Conservation (phyloP, 129 eudicot genomes). For the sunflower (Helianthus annuus) region HanXRQr2.0-SUNRISE NC_035445.2:159263673-159264172, state of each 20-base stretch:
- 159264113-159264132: neutral
- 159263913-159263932: constrained; percentile 83
- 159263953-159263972: constrained; percentile 81
- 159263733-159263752: too few relatives aligned
- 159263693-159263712: too few relatives aligned
- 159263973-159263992: constrained; percentile 99
- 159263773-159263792: neutral
- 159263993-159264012: constrained; percentile 98
- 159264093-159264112: neutral
- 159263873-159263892: constrained; percentile 51
- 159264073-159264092: neutral
- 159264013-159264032: constrained; percentile 86
- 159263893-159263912: constrained; percentile 89
- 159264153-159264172: too few relatives aligned
- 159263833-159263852: neutral
- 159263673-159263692: too few relatives aligned
- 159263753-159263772: neutral
- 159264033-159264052: constrained; percentile 90
- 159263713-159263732: too few relatives aligned
- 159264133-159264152: too few relatives aligned
- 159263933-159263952: constrained; percentile 90
- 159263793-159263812: neutral
- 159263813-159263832: neutral
- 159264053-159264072: constrained; percentile 91
- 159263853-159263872: neutral